Evolutionary conservation across 495 filamentous ascomycete species (phyloP), one percentile per base, ranked within the genome.

Genomic region (Gamarada debralockiae): DNA sequence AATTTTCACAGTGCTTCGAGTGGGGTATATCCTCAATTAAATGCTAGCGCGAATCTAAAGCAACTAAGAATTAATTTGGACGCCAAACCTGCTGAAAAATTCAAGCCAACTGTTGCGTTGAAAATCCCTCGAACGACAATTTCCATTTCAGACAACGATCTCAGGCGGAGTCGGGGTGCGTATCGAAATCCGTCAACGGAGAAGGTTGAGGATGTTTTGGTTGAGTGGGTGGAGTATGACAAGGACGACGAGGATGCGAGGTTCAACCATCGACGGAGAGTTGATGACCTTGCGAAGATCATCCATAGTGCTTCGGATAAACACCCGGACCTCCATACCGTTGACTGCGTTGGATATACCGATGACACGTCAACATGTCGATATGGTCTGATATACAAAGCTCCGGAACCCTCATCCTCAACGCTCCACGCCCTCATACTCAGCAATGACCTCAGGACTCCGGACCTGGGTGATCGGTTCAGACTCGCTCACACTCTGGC

Each of bases 201-300:
- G 1, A 14, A 31, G 8, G 29, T 43, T 2, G 55, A 64, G 31
- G 61, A 67, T 13, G 60, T 68, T 20, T 34, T 70, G 34, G 48
- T 70, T 48, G 67, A 70, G 29, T 70, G 63, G 60, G 60, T 69
- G 14, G 48, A 61, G 15, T 70, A 69, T 50, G 67, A 69, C 38
- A 47, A 53, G 17, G 60, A 60, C n/a, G 65, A 69, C 53, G 23
- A 62, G 22, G 65, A 67, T 52, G 43, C 44, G 12, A 57, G 67
- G 14, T 49, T 67, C 17, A 56, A 59, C 29, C 58, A 67, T 21
- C 51, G 67, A 34, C 63, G 66, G 22, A 31, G 67, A 10, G 51
- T 70, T n/a, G 67, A 69, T 57, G 66, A 69, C 49, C 58, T 70
- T 23, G 63, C 67, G 12, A 61, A 63, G 38, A 66, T 69, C 59